Base-by-base conservation (phyloP, 495 filamentous ascomycete genomes). In the Xylaria scruposa region DNA sequence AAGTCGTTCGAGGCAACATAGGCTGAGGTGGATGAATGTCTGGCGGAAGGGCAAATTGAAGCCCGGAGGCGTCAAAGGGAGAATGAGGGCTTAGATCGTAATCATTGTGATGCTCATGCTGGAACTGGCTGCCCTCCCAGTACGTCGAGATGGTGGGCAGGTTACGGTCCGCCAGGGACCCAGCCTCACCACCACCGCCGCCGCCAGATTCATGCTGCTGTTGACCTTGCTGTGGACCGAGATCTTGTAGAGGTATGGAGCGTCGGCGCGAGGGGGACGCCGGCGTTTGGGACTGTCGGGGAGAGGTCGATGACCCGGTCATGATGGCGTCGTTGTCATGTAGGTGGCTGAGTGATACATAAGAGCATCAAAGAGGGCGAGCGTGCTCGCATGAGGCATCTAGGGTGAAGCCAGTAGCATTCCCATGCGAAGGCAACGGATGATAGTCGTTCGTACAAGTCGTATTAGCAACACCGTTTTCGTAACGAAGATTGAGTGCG, bases 191-290 rank as follows among this genome's bases (percentile, higher is more conserved):
- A 38, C 36, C 36, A 38, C 36, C 75, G 33, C 54, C 56, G n/a
- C 56, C 9, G 33, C 74, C 73, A 33, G 76, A 81, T 42, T 72
- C 73, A 61, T 74, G 78, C 66, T 79, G 76, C 40, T 83, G 75
- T 21, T 85, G 83, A 70, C 87, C 88, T 58, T 88, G 85, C 44
- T 87, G 83, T 67, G 88, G 86, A 40, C 90, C 89, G 61, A 97
- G 90, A 79, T 97, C 91, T 79, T 92, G 91, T 61, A 98, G 84
- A 60, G 95, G 94, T 81, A 97, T 97, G 53, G 91, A 91, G 71
- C 93, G 91, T 62, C 87, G 82, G 42, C 88, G 79, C 49, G 86
- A 73, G 70, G 84, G 76, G 38, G 74, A 74, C 60, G 73, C 36
- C 40, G 70, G 67, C 40, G 69, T 72, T 56, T 75, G 74, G 33